Evolutionary conservation across 192 early-diverging fungal genomes (phyloP), one percentile per base, ranked within the genome.

Genomic region (Jimgerdemannia flammicorona): DNA sequence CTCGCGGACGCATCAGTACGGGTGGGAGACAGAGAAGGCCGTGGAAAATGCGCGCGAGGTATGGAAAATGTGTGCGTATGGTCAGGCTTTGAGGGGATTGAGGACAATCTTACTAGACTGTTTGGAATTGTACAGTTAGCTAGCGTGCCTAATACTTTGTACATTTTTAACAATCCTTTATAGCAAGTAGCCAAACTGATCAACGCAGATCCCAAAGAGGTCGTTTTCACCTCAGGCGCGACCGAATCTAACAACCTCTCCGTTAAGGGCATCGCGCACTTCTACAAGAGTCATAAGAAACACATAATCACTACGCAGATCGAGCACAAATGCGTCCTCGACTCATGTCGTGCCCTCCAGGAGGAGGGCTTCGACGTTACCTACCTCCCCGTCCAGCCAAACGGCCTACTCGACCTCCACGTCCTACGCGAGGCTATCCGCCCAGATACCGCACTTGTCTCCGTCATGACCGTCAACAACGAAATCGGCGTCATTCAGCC

Each of bases 261-360:
- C 74, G 88, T 97, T 80, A 99, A 99, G 80, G 97, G 97, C 65
- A 93, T 97, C 44, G 95, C 97, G 4, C 88, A 94, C 41, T 99
- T 99, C 84, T 96, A 99, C 85, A 95, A 94, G 76, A 86, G 85
- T 69, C 96, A 91, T 72, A 97, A 97, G 86, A 95, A 94, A 77
- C 97, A 99, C 81, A 91, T 99, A 64, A 99, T 99, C 78, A 97
- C 97, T 4, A 92, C 95, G 8, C 95, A 97, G 83, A 99, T 94
- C 87, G 97, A 99, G 85, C 97, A 99, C 89, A 99, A 99, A 88
- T 99, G 97, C 76, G 95, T 99, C 17, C 87, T 99, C 72, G 96
- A 97, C 77, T 97, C 95, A 29, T 99, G 97, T 88, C 91, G 97
- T 71, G 91, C 93, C n/a, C 85, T 99, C 74, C 92, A 95, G 80